Evolutionary conservation across 441 rosid genomes (phyloP), one percentile per base, ranked within the genome.

Genomic region (Dalechampia spathulata): DNA sequence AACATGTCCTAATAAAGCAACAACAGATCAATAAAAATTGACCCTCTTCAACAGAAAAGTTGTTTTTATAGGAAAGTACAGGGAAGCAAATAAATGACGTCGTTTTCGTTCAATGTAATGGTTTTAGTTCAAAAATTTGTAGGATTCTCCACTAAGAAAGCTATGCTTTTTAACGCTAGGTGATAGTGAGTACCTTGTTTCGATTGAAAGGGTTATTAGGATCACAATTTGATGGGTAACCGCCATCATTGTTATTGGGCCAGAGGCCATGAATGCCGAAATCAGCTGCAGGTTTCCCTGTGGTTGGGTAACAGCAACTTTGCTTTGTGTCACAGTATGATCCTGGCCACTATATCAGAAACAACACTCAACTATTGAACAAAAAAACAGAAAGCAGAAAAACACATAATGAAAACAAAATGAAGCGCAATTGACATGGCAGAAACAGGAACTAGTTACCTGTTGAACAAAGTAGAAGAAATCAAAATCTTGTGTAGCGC

Each of bases 201-300:
- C 52, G 56, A 20, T 76, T 62, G 44, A 84, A 88, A 16, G 87
- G 79, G 55, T 63, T 75, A 42, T 46, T 21, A 5, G 76, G 61
- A 57, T 91, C 90, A 37, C 98, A 91, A 57, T 84, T 78, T 13
- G 89, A 82, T 15, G 98, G 96, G 68, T 84, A 91, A 4, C 77
- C 58, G 1, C 98, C 98, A 23, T 86, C 82, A 0, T 80, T 65
- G 68, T 79, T 60, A 50, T 88, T 88, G 45, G 98, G 98, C 98
- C 98, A 91, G n/a, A 91, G 85, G 9, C 98, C 96, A 66, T 88
- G 98, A 61, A 91, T 82, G 2, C 87, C 87, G 39, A 91, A 91
- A 72, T 91, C 96, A 39, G 89, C 80, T 2, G 70, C 80, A 7
- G 98, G 98, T 70, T 86, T 91, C 15, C 96, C 98, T 2, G 89